Percentiles rank a stretch among this genome's conserved stretches.
These are phyloP conservation scores for Entomortierella chlamydospora DNA, from an alignment of 192 early-diverging fungal species.

Conservation along the genomic window DNA sequence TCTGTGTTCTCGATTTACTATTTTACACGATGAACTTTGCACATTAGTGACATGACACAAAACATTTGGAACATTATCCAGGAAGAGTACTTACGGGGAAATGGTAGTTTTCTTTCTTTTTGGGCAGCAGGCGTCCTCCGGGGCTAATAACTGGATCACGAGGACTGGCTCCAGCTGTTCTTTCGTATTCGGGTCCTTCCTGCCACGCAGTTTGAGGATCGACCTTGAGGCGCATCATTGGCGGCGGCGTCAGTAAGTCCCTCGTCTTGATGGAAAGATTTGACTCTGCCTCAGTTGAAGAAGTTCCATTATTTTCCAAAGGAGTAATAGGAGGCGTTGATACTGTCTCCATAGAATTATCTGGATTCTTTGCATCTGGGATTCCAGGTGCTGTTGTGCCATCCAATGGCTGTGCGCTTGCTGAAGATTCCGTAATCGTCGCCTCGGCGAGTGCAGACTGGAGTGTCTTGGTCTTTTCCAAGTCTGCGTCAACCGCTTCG, in stretches of 20 bases:
- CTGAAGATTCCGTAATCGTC: slow-evolving; percentile 11
- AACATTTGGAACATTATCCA: neutral
- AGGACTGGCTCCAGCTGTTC: slow-evolving; percentile 41
- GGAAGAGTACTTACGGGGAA: slow-evolving; percentile 31
- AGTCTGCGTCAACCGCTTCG: neutral
- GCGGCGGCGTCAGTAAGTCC: slow-evolving; percentile 22
- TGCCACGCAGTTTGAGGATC: slow-evolving; percentile 28
- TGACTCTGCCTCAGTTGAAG: neutral
- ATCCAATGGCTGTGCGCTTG: slow-evolving; percentile 20
- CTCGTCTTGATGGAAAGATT: slow-evolving; percentile 37
- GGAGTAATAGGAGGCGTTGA: slow-evolving; percentile 4
- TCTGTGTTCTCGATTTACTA: neutral
- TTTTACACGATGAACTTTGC: neutral
- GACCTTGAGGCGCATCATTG: slow-evolving; percentile 20
- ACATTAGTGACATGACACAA: neutral
- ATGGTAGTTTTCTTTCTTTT: slow-evolving; percentile 45
- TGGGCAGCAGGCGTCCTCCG: slow-evolving; percentile 35
- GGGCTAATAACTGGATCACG: slow-evolving; percentile 48
- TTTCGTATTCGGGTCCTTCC: slow-evolving; percentile 43
- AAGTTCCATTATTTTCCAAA: neutral
- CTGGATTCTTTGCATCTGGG: neutral
- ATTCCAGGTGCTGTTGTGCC: slow-evolving; percentile 14
- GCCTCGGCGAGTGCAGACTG: slow-evolving; percentile 30
- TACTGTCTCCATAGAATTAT: neutral
- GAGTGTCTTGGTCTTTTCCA: slow-evolving; percentile 19